Base-by-base conservation (phyloP, 129 eudicot genomes). In the Logfia minima region DNA sequence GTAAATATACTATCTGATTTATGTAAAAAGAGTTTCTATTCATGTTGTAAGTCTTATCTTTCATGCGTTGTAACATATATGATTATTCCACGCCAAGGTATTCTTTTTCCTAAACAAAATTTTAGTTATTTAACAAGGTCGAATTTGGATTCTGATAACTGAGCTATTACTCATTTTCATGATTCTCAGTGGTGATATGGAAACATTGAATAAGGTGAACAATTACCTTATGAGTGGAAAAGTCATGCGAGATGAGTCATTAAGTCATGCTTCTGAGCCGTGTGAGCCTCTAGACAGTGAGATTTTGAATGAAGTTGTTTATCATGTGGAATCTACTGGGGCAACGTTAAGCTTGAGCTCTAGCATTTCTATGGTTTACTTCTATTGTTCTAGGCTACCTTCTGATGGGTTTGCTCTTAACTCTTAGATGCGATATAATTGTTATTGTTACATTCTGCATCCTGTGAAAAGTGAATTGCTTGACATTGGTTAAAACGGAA, bases 351-450 rank as follows among this genome's bases (percentile, higher is more conserved):
- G 86, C 37, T 68, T 90, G 83, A 87, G 88, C 77, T 87, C 96
- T 3, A 90, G 98, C 43, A 87, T 90, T 58, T 22, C 77, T 2
- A 79, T 90, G 79, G 82, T 93, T 37, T 80, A 90, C 77, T 87
- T 87, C 58, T 93, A 90, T 76, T 93, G 98, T 83, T 93, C 98
- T 16, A 79, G 91, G 34, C 91, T 93, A 48, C 98, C 98, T 37
- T 88, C 92, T 26, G 98, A 93, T 41, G 88, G 97, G 98, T 93
- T 76, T 72, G 88, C 67, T 79, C 71, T 79, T 3, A 22, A 19
- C 70, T 63, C 29, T 11, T 35, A 43, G 2, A 26, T 75, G 9
- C 18, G 3, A 35, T 68, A 26, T 26, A 26, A 6, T 60, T 37
- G 3, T 22, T 74, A 73, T 72, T 21, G 4, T 18, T 52, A 53